Evolutionary conservation across 1,139 yeast genomes (phyloP).

Genomic region (Ashbya aceris): DNA sequence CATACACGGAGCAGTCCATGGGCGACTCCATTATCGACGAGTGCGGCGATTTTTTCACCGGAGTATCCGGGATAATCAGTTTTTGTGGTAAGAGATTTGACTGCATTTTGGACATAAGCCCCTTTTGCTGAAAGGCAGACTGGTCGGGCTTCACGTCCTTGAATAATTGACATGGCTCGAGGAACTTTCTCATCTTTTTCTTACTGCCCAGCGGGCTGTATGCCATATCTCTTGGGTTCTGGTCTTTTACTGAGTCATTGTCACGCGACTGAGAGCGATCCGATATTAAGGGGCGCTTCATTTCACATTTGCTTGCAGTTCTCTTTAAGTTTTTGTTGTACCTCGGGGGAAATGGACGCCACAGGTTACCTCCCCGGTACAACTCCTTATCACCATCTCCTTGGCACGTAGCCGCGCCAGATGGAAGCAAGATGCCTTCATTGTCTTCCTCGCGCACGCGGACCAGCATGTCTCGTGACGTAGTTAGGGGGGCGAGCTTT

Average conservation of each 20-base stretch:
- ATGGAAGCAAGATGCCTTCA: conserved; percentile 7
- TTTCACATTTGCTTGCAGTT: conserved; percentile 2
- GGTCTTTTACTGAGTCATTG: neutral
- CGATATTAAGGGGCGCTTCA: neutral
- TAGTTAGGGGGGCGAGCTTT: conserved; percentile 3
- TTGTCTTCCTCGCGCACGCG: conserved; percentile 12
- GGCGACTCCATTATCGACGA: conserved; percentile 11
- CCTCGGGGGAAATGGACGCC: conserved; percentile 1
- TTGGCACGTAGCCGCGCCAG: neutral
- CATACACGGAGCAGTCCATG: conserved; percentile 1
- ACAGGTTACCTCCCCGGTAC: neutral
- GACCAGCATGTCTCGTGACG: conserved; percentile 9
- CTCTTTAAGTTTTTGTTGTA: neutral
- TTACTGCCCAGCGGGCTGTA: neutral
- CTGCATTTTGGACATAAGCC: conserved; percentile 25
- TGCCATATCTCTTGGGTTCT: neutral
- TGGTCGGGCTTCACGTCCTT: conserved; percentile 23
- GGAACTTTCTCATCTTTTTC: conserved; percentile 9
- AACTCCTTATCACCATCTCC: neutral
- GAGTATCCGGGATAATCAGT: conserved; percentile 28
- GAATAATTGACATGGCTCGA: conserved; percentile 8
- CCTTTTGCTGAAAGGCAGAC: conserved; percentile 20
- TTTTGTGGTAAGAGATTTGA: conserved; percentile 17
- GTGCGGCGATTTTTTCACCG: conserved; percentile 27
- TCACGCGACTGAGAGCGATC: neutral